Percentiles rank a stretch among this genome's conserved stretches.
These are phyloP conservation scores for Penicillium waksmanii DNA, from an alignment of 495 filamentous ascomycete species.

Conservation along the genomic window DNA sequence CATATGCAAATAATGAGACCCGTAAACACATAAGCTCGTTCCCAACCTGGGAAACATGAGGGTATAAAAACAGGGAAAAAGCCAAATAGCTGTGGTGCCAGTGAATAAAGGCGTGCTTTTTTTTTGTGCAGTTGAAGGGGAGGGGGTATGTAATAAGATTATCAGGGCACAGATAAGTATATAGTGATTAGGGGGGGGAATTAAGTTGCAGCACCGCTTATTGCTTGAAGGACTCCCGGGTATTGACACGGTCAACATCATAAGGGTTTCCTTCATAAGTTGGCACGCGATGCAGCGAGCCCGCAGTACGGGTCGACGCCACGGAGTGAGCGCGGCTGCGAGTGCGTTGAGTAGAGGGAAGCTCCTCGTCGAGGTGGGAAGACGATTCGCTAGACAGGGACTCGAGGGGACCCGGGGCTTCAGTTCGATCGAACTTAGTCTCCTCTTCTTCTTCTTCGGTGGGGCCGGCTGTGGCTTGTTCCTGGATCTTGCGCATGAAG, in stretches of 20 bases:
- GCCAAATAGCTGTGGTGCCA: background rate
- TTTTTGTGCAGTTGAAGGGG: background rate
- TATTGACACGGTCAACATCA: constrained; percentile 51
- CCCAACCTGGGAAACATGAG: constrained; percentile 10
- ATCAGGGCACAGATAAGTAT: constrained; percentile 8
- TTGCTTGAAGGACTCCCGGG: constrained; percentile 45
- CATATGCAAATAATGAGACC: constrained; percentile 21
- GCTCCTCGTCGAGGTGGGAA: constrained; percentile 24
- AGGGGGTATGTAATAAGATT: constrained; percentile 20
- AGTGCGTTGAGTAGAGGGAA: constrained; percentile 27
- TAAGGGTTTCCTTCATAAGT: constrained; percentile 51
- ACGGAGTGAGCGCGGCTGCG: constrained; percentile 40
- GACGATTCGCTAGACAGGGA: constrained; percentile 34
- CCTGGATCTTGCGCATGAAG: constrained; percentile 50
- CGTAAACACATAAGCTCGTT: constrained; percentile 22
- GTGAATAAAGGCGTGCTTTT: constrained; percentile 5
- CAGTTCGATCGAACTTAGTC: constrained; percentile 43
- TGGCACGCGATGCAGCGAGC: constrained; percentile 30
- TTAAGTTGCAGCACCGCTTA: background rate
- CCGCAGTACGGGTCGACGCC: constrained; percentile 34
- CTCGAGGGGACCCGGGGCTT: constrained; percentile 36
- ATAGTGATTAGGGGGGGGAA: background rate
- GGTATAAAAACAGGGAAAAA: constrained; percentile 23
- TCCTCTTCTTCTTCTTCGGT: constrained; percentile 24
- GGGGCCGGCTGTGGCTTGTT: constrained; percentile 21